Percentiles rank a stretch among this genome's conserved stretches.
phyloP scores from a whole-genome alignment of 1,139 yeast species.

The Kodamaea sp. region DNA sequence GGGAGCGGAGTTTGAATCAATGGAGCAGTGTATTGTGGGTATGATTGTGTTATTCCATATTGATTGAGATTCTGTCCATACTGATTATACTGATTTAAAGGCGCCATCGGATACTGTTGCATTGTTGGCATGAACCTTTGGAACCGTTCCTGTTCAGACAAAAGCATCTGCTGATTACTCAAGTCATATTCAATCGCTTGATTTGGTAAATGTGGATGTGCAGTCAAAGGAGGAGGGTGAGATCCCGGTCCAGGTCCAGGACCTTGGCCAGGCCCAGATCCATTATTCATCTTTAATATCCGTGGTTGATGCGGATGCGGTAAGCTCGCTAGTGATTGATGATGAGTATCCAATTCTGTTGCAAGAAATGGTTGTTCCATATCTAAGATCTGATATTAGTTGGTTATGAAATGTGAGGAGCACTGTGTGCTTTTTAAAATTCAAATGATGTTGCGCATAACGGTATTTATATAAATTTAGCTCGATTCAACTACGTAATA shows the following conservation, averaged over 20 bases:
- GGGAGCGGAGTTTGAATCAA: constrained; percentile 9
- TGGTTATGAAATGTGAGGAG: neutral
- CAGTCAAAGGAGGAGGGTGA: neutral
- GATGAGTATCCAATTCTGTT: constrained; percentile 19
- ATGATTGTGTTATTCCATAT: neutral
- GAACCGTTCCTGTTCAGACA: too few relatives aligned
- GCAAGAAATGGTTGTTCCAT: constrained; percentile 38
- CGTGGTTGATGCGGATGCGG: constrained; percentile 10
- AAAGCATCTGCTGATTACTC: too few relatives aligned
- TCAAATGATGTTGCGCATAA: too few relatives aligned
- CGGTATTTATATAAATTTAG: too few relatives aligned
- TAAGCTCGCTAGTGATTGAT: constrained; percentile 2
- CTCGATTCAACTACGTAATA: too few relatives aligned
- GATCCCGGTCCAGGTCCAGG: neutral
- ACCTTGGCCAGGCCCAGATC: too few relatives aligned
- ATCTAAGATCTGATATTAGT: neutral
- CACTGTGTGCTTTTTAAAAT: neutral
- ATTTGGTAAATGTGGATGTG: too few relatives aligned
- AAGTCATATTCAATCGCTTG: too few relatives aligned
- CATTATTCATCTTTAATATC: constrained; percentile 7
- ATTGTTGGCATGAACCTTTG: too few relatives aligned
- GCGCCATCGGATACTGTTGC: constrained; percentile 1
- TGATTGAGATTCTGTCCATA: neutral
- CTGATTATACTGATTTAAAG: constrained; percentile 2
- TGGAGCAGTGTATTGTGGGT: constrained; percentile 5